phyloP scores from a whole-genome alignment of 768 basidiomycete genomes.

The Rubroboletus pulcherrimus region DNA sequence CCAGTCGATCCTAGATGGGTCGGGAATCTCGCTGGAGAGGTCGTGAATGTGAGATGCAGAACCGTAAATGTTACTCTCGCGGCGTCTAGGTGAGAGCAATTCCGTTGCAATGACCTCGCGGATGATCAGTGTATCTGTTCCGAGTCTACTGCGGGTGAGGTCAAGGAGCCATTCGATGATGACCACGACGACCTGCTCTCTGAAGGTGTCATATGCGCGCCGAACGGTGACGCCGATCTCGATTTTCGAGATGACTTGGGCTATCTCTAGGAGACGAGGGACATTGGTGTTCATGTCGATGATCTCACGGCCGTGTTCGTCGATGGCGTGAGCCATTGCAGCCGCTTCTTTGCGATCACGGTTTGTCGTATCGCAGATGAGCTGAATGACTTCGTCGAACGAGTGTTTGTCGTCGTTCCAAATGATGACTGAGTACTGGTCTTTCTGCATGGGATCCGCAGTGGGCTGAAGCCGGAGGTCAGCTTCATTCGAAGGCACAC shows the following conservation, averaged over 20 bases:
- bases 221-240: slow-evolving; percentile 91
- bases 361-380: slow-evolving; percentile 54
- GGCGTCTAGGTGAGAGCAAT: slow-evolving; percentile 57
- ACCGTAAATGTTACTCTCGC: slow-evolving; percentile 46
- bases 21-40: slow-evolving; percentile 38
- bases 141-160: slow-evolving; percentile 68
- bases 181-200: slow-evolving; percentile 79
- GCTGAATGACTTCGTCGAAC: slow-evolving; percentile 77
- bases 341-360: slow-evolving; percentile 56
- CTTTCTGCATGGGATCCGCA: slow-evolving; percentile 74
- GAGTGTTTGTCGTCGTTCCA: slow-evolving; percentile 99
- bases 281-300: slow-evolving; percentile 65
- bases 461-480: slow-evolving; percentile 72
- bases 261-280: slow-evolving; percentile 65
- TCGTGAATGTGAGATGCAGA: slow-evolving; percentile 36
- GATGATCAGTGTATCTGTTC: slow-evolving; percentile 61
- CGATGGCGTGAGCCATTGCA: slow-evolving; percentile 56
- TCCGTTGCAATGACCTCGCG: slow-evolving; percentile 72
- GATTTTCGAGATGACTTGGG: slow-evolving; percentile 76
- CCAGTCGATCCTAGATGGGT: slow-evolving; percentile 66
- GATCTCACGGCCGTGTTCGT: slow-evolving; percentile 78
- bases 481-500: slow-evolving; percentile 60
- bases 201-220: slow-evolving; percentile 81
- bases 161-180: slow-evolving; percentile 86
- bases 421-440: slow-evolving; percentile 76